Conservation (phyloP, 2,329 filamentous ascomycete species). For the Mycogone perniciosa region DNA sequence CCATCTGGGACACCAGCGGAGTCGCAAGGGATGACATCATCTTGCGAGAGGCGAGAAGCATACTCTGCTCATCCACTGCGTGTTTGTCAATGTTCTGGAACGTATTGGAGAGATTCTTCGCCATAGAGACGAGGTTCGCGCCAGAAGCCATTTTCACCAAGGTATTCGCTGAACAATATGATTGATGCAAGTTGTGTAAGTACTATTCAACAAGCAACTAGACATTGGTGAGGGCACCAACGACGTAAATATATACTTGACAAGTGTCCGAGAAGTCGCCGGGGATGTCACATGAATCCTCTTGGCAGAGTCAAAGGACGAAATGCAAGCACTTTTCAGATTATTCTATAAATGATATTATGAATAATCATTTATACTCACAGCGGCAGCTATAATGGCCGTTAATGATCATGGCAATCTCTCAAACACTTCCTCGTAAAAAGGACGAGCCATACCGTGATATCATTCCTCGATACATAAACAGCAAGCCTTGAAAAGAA, state of each 20-base stretch:
- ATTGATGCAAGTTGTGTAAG: too few relatives aligned
- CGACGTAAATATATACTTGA: not conserved
- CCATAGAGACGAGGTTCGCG: slow-evolving; percentile 1
- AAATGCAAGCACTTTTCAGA: not conserved
- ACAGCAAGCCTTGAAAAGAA: too few relatives aligned
- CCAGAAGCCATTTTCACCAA: slow-evolving; percentile 2
- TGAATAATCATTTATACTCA: not conserved
- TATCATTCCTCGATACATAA: too few relatives aligned
- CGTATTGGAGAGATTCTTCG: slow-evolving; percentile 9
- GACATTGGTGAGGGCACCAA: not conserved
- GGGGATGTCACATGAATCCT: not conserved
- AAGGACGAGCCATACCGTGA: too few relatives aligned
- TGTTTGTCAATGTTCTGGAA: slow-evolving; percentile 5
- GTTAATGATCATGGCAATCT: too few relatives aligned
- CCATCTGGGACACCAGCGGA: slow-evolving; percentile 22
- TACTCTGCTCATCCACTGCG: slow-evolving; percentile 5
- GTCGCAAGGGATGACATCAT: slow-evolving; percentile 16
- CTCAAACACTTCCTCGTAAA: too few relatives aligned
- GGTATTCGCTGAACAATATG: not conserved
- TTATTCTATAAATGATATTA: not conserved
- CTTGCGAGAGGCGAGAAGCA: slow-evolving; percentile 12
- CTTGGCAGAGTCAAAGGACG: not conserved
- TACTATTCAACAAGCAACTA: not conserved
- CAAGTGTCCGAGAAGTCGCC: slow-evolving; percentile 25
- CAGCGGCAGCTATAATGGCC: too few relatives aligned